Evolutionary conservation across 768 basidiomycete species (phyloP).

Genomic region (Mycena floridula): DNA sequence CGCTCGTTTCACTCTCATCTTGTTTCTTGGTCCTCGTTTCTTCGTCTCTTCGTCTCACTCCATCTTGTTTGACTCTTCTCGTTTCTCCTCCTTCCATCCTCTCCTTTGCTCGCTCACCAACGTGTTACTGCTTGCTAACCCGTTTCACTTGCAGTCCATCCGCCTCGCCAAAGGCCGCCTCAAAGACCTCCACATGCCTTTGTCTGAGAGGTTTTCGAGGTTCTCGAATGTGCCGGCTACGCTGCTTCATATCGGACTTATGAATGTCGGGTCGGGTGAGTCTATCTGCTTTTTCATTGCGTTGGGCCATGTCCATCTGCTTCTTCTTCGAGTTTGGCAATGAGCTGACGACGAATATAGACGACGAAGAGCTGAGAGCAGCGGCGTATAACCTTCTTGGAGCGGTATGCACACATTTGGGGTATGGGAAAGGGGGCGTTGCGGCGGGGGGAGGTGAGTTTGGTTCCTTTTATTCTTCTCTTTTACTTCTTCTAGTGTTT

Average conservation of each 20-base stretch:
- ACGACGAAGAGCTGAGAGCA: constrained; percentile 70
- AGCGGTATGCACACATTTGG: constrained; percentile 70
- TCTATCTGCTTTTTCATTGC: too few species aligned
- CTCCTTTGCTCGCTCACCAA: too few species aligned
- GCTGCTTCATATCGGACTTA: constrained; percentile 79
- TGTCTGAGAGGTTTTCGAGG: constrained; percentile 63
- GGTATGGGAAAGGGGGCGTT: constrained; percentile 67
- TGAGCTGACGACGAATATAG: too few species aligned
- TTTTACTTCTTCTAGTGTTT: neutral
- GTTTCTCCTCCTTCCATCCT: too few species aligned
- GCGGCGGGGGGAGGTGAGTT: constrained; percentile 62
- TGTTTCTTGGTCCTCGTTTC: too few species aligned
- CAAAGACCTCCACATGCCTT: constrained; percentile 44
- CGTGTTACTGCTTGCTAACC: neutral
- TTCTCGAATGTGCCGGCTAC: constrained; percentile 84
- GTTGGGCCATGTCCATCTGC: too few species aligned
- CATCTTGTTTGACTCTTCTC: too few species aligned
- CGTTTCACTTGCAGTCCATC: constrained; percentile 43
- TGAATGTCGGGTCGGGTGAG: too few species aligned
- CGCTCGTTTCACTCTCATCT: too few species aligned
- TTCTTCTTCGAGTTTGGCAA: too few species aligned
- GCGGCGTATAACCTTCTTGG: constrained; percentile 78
- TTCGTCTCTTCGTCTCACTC: too few species aligned
- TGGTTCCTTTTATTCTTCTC: neutral
- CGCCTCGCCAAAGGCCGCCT: constrained; percentile 70